Base-by-base conservation (phyloP, 139 green algal species). In the Coelastrella sp. region DNA sequence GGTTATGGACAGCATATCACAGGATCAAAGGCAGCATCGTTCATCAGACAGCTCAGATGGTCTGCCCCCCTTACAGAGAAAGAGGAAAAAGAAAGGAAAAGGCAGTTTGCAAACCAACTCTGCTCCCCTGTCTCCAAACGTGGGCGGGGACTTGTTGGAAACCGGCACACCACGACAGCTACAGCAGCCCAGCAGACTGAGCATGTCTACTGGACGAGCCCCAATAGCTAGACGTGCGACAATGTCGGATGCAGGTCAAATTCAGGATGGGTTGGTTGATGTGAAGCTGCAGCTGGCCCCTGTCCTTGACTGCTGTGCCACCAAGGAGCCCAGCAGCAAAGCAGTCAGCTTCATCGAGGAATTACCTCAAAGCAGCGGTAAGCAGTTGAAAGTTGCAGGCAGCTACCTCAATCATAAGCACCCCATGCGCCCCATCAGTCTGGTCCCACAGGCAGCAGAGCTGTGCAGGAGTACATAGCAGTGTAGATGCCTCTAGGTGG, bases 81-180 rank as follows among this genome's bases (percentile, higher is more conserved):
- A 58, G 17, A 58, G 63, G 27, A 27, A 73, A 56, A 78, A 63
- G 63, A 59, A 58, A 80, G 74, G 25, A 8, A 81, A 70, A 68
- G 84, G 19, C 35, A 79, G 63, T 20, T 57, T 88, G 84, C 66
- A 81, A 7, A 88, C 84, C 19, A 88, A 19, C 12, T 88, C 84
- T n/a, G 84, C 56, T 12, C 84, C 84, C 7, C 17, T 88, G 66
- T 70, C 84, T 17, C 68, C 84, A 68, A 49, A 66, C 58, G 35
- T 68, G 0, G 58, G 60, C 59, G 4, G 8, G 24, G 74, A 81
- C 15, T 14, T 73, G 22, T 10, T 7, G 4, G n/a, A 57, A 20
- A 75, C 17, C 59, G 57, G 27, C 59, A 59, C 81, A 74, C 59
- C 60, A 24, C 56, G 22, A n/a, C 57, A 75, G 6, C 19, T 75